Percentiles rank a stretch among this genome's conserved stretches.
Evolutionary conservation across 345 rosid species (phyloP).

Genomic region (Orychophragmus violaceus): DNA sequence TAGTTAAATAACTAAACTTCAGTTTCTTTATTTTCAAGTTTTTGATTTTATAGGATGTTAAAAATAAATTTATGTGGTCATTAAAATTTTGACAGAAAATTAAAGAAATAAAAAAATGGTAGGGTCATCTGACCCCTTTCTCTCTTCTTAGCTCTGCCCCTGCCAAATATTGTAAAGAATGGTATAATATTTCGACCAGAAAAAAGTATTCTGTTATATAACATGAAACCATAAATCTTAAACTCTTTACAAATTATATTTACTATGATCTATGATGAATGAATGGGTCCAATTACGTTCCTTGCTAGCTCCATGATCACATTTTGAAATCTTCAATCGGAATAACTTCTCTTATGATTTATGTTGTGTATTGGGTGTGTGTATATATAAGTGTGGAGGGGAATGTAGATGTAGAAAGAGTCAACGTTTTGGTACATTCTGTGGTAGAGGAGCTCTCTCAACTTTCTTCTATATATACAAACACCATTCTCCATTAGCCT

Average conservation of each 20-base stretch:
- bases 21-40: too few relatives aligned
- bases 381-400: slow-evolving; percentile 13
- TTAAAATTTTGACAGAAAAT: too few relatives aligned
- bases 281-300: background rate
- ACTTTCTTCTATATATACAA: slow-evolving; percentile 12
- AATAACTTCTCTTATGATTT: background rate
- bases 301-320: background rate
- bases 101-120: too few relatives aligned
- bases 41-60: too few relatives aligned
- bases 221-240: background rate
- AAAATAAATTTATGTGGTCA: too few relatives aligned
- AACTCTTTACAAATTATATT: background rate
- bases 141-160: too few relatives aligned
- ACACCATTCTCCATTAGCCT: slow-evolving; percentile 5
- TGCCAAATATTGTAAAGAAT: too few relatives aligned
- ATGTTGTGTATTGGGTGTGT: background rate
- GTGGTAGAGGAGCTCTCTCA: slow-evolving; percentile 7
- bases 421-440: slow-evolving; percentile 7
- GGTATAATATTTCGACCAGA: too few relatives aligned
- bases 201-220: background rate
- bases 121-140: too few relatives aligned
- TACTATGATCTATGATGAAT: background rate
- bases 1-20: too few relatives aligned
- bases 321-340: background rate
- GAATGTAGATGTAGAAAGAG: slow-evolving; percentile 20